These are phyloP conservation scores for Arabidopsis suecica DNA, from an alignment of 345 rosid genomes.

Conservation along the genomic window DNA sequence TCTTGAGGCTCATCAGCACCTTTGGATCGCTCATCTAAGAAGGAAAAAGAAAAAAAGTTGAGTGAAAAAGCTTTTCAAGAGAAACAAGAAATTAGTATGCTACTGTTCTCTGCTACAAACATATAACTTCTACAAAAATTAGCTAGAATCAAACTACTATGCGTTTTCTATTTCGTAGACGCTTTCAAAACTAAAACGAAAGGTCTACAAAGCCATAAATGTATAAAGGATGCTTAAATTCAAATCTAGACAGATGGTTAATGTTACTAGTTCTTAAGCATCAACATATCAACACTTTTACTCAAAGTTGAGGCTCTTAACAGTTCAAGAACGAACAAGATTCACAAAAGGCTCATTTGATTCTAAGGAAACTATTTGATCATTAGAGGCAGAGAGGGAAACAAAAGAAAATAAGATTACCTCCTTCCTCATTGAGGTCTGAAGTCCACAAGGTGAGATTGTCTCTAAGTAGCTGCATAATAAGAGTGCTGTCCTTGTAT, in stretches of 20 bases:
- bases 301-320: not conserved
- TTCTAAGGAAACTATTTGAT: conserved; percentile 11
- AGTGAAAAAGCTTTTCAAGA: conserved; percentile 17
- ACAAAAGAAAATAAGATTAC: conserved; percentile 40
- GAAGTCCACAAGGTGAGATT: conserved; percentile 99
- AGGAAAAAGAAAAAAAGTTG: not conserved
- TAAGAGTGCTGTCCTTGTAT: conserved; percentile 96
- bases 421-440: conserved; percentile 96
- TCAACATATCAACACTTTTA: not conserved
- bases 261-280: not conserved
- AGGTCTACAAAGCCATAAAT: not conserved
- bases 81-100: not conserved
- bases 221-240: not conserved
- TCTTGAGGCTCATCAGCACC: conserved; percentile 43
- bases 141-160: not conserved
- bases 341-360: conserved; percentile 2
- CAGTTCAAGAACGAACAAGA: conserved; percentile 1
- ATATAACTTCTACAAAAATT: not conserved
- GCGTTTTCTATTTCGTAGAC: not conserved
- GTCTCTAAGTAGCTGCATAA: conserved; percentile 97
- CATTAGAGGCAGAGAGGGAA: conserved; percentile 1
- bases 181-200: not conserved
- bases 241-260: not conserved
- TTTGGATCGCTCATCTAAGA: conserved; percentile 40
- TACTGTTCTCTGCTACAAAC: not conserved